Percentiles rank a stretch among this genome's conserved stretches.
Conservation (phyloP, 768 basidiomycete species). For the Lactifluus subvellereus region DNA sequence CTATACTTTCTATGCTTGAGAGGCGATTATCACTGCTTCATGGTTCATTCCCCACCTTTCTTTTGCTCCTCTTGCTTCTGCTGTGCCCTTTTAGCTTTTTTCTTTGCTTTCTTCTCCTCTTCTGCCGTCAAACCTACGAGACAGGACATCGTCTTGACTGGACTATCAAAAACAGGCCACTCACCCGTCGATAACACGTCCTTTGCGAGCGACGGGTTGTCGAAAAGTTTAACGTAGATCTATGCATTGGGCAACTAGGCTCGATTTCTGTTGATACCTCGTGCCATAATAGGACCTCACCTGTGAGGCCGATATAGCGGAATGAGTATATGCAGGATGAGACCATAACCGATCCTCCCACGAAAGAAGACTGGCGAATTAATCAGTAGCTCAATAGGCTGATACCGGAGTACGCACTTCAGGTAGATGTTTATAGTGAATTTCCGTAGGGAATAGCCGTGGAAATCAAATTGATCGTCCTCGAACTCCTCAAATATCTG, state of each 20-base stretch:
- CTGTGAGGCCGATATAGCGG: conserved; percentile 64
- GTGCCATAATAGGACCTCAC: conserved; percentile 34
- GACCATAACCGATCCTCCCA: conserved; percentile 81
- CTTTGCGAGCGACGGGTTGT: conserved; percentile 59
- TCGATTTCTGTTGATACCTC: not conserved
- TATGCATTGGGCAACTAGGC: conserved; percentile 29
- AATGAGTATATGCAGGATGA: conserved; percentile 68
- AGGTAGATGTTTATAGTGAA: conserved; percentile 83
- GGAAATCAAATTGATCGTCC: conserved; percentile 98
- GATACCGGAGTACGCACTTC: conserved; percentile 48
- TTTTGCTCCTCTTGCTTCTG: conserved; percentile 65
- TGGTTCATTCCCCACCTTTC: conserved; percentile 46
- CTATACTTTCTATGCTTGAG: conserved; percentile 28
- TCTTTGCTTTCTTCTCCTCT: conserved; percentile 75
- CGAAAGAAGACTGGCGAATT: conserved; percentile 52
- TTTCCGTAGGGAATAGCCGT: conserved; percentile 87
- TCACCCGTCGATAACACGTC: conserved; percentile 29
- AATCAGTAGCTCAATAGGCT: not conserved
- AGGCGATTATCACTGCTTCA: conserved; percentile 6
- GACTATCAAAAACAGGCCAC: conserved; percentile 13
- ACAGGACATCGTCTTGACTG: conserved; percentile 14
- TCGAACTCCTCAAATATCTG: conserved; percentile 83
- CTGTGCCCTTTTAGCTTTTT: conserved; percentile 80
- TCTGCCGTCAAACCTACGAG: conserved; percentile 43
- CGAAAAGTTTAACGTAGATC: conserved; percentile 71